Base-by-base conservation (phyloP, 2,329 filamentous ascomycete species). In the Aspergillus brasiliensis region DNA sequence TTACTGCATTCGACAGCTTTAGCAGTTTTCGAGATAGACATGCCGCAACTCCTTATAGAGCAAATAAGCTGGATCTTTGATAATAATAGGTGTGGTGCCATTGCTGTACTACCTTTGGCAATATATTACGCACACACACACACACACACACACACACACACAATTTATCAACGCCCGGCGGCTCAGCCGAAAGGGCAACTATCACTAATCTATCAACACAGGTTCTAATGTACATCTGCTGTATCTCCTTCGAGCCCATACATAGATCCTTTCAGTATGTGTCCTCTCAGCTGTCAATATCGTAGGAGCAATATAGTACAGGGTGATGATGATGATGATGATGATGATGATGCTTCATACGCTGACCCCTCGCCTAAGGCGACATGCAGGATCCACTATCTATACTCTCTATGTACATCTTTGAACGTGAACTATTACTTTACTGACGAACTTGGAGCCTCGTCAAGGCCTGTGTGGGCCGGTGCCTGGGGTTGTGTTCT, bases 401-500 rank as follows among this genome's bases (percentile, higher is more conserved):
- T 46, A 48, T 49, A 44, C 51, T 38, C 57, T 49, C 52, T 23
- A 57, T 28, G 5, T 60, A 46, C 44, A 54, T 25, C 28, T 11
- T 17, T 49, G 10, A 51, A 42, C 19, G 40, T 44, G 8, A 11
- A 58, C 38, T 60, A 58, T 31, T 31, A 31, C 10, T 27, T 53
- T 57, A 27, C 51, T 19, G 54, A 58, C 48, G 40, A 65, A 59
- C 54, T 61, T 63, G 40, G 54, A 65, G 62, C 60, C 62, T 62
- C 59, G 54, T 62, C 62, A 48, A 6, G 53, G 62, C 59, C 60
- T 64, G 10, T 37, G 11, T n/a, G 58, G 60, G 60, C 55, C 62
- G 7, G 3, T 40, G 27, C 48, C 37, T 23, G 28, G 25, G 8
- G 10, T 31, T 15, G 15, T 53, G 27, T 34, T 60, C n/a, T n/a